Evolutionary conservation across 352 stramenopile genomes (phyloP).

Genomic region (Globisporangium radiosum): DNA sequence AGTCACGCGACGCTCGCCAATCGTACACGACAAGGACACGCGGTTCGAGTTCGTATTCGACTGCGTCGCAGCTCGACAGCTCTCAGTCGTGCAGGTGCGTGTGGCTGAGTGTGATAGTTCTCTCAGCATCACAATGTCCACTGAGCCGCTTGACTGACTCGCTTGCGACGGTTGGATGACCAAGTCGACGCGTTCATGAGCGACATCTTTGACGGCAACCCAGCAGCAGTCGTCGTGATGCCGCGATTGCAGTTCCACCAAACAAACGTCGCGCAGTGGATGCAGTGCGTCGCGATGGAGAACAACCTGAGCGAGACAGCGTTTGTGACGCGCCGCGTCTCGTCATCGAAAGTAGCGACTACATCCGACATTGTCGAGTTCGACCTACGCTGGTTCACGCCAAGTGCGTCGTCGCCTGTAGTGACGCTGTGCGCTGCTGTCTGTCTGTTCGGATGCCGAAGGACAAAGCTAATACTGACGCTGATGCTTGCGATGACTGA

Average conservation of each 20-base stretch:
- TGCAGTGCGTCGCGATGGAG: slow-evolving; percentile 81
- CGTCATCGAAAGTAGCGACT: neutral
- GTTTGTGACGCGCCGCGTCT: slow-evolving; percentile 47
- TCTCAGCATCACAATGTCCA: too few species aligned
- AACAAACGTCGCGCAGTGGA: slow-evolving; percentile 24
- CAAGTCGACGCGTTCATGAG: slow-evolving; percentile 61
- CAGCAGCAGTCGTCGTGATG: slow-evolving; percentile 84
- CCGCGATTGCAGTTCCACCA: slow-evolving; percentile 25
- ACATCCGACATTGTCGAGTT: slow-evolving; percentile 22
- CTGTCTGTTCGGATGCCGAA: too few species aligned
- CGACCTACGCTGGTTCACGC: slow-evolving; percentile 60
- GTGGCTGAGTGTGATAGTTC: too few species aligned
- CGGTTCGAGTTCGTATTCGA: slow-evolving; percentile 82
- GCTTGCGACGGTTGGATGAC: slow-evolving; percentile 9
- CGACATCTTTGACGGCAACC: slow-evolving; percentile 82
- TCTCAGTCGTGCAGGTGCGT: slow-evolving; percentile 5
- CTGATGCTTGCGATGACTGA: too few species aligned
- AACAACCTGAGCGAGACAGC: slow-evolving; percentile 93
- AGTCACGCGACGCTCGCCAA: slow-evolving; percentile 49
- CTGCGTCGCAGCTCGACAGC: slow-evolving; percentile 21
- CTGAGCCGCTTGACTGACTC: neutral
- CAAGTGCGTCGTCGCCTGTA: slow-evolving; percentile 20
- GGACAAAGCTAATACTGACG: too few species aligned
- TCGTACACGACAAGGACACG: slow-evolving; percentile 76
- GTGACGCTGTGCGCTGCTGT: too few species aligned